These are phyloP conservation scores for Boletus coccyginus DNA, from an alignment of 768 basidiomycete species.

Conservation along the genomic window DNA sequence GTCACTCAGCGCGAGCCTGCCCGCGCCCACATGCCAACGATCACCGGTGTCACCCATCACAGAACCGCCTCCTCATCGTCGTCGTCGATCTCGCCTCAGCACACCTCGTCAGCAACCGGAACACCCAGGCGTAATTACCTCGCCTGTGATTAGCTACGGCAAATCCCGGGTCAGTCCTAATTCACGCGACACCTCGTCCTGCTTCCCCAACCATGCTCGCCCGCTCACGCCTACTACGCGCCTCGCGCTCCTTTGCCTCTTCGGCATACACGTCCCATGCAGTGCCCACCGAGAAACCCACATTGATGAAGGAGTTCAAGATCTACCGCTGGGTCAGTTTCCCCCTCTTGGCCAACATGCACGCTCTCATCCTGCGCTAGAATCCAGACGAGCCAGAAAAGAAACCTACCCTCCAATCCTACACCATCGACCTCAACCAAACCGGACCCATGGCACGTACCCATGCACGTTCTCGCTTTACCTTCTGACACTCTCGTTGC, in stretches of 20 bases:
- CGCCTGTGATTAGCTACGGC: slow-evolving; percentile 24
- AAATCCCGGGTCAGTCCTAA: slow-evolving; percentile 9
- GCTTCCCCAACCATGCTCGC: neutral
- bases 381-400: slow-evolving; percentile 93
- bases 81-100: too few relatives aligned
- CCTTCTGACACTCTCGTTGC: neutral
- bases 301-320: slow-evolving; percentile 90
- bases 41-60: too few relatives aligned
- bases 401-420: slow-evolving; percentile 89
- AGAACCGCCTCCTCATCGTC: too few relatives aligned
- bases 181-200: slow-evolving; percentile 16
- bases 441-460: slow-evolving; percentile 86
- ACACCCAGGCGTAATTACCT: too few relatives aligned
- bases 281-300: slow-evolving; percentile 62
- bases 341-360: too few relatives aligned
- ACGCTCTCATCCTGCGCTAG: slow-evolving; percentile 34
- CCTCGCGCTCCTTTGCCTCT: slow-evolving; percentile 33
- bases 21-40: too few relatives aligned
- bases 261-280: slow-evolving; percentile 30
- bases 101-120: too few relatives aligned
- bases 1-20: too few relatives aligned
- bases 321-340: slow-evolving; percentile 90
- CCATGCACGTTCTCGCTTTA: neutral
- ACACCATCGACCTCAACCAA: slow-evolving; percentile 89
- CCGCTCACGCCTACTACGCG: slow-evolving; percentile 10